phyloP scores from a whole-genome alignment of 805 yeast genomes.

The Grigorovia jiainica region DNA sequence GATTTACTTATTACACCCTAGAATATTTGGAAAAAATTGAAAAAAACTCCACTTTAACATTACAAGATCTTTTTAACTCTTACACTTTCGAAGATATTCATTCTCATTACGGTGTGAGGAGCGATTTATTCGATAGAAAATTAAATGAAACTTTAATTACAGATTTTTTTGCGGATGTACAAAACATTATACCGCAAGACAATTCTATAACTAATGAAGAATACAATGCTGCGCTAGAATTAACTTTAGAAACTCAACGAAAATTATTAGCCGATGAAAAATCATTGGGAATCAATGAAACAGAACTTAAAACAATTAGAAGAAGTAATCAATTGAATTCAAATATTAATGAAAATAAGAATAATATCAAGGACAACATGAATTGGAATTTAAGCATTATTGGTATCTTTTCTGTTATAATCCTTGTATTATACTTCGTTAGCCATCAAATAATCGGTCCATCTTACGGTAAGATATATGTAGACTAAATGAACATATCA shows the following conservation, averaged over 20 bases:
- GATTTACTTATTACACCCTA: conserved; percentile 87
- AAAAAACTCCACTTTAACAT: conserved; percentile 61
- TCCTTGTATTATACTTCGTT: background rate
- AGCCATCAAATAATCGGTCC: background rate
- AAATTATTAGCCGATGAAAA: background rate
- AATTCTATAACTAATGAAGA: background rate
- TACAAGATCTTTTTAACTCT: conserved; percentile 76
- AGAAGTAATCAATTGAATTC: background rate
- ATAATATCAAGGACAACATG: background rate
- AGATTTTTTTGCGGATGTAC: conserved; percentile 91
- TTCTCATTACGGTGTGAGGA: conserved; percentile 87
- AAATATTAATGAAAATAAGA: background rate
- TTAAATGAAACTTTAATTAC: conserved; percentile 60
- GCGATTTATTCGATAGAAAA: conserved; percentile 65
- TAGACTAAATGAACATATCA: background rate
- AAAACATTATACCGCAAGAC: conserved; percentile 58
- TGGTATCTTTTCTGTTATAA: background rate
- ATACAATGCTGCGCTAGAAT: background rate
- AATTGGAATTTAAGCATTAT: background rate
- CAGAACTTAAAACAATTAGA: background rate
- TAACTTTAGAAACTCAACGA: background rate
- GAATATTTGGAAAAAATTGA: conserved; percentile 80
- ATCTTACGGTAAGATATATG: background rate
- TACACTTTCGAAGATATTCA: conserved; percentile 81
- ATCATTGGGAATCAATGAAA: background rate